A percentile compares a stretch with the other conserved stretches of the same genome.
These are phyloP conservation scores for Fraxinus sp. DNA, from an alignment of 305 asterid genomes.

Conservation along the genomic window DNA sequence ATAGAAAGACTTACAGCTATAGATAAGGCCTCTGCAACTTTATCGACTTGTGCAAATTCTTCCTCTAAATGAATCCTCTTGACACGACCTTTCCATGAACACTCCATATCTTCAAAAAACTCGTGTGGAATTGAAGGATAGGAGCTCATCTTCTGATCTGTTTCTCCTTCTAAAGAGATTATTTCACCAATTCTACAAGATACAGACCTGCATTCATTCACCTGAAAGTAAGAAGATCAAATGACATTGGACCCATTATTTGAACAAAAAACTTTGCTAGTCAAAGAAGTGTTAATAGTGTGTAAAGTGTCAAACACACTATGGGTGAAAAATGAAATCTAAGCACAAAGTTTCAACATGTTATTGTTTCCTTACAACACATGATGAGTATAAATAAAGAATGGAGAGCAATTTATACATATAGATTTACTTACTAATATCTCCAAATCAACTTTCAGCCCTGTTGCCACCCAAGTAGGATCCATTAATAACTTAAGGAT, in stretches of 20 bases:
- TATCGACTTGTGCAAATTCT: conserved; percentile 71
- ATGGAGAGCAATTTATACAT: background rate
- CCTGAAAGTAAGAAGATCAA: conserved; percentile 43
- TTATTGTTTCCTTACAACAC: conserved; percentile 7
- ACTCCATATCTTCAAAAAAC: conserved; percentile 86
- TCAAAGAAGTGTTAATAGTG: background rate
- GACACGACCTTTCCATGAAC: conserved; percentile 94
- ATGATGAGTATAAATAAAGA: background rate
- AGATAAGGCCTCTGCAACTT: conserved; percentile 69
- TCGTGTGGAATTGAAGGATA: conserved; percentile 55
- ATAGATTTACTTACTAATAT: conserved; percentile 56
- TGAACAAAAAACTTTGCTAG: background rate
- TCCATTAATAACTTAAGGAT: conserved; percentile 66
- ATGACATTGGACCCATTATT: background rate
- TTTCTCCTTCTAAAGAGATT: conserved; percentile 78
- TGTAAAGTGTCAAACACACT: background rate
- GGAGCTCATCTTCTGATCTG: conserved; percentile 64
- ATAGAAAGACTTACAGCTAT: conserved; percentile 25
- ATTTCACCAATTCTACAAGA: conserved; percentile 78
- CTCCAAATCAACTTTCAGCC: conserved; percentile 75
- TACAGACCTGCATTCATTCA: conserved; percentile 62
- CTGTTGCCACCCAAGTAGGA: conserved; percentile 94
- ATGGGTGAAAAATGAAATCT: background rate
- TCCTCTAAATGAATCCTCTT: conserved; percentile 86
- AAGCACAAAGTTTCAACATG: background rate